Percentiles rank a stretch among this genome's conserved stretches.
Conservation (phyloP, 371 early-diverging fungal species). For the Mucor velutinosus region DNA sequence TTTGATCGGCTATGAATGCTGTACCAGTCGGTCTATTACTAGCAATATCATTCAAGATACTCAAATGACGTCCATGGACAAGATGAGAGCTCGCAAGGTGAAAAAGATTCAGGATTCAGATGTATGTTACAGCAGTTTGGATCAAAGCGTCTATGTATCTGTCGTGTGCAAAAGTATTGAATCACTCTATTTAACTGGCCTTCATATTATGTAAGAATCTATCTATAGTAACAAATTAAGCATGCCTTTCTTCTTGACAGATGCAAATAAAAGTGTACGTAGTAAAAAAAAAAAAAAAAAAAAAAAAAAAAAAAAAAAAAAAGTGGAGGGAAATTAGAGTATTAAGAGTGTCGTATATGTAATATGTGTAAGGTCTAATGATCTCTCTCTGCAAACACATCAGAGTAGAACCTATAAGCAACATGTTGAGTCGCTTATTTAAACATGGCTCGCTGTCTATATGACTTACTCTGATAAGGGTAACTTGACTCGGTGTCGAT, state of each 20-base stretch:
- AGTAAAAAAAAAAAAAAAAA: no score
- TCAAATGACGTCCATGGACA: background rate
- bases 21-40: background rate
- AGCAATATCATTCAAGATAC: background rate
- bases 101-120: background rate
- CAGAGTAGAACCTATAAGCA: conserved; percentile 17
- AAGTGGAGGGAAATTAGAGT: background rate
- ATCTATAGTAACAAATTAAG: background rate
- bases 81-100: background rate
- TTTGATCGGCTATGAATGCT: background rate
- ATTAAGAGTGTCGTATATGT: background rate
- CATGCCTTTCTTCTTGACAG: background rate
- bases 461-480: conserved; percentile 49
- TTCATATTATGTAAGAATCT: background rate
- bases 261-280: background rate
- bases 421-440: no score
- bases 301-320: no score
- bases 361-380: background rate
- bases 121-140: background rate
- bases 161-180: background rate
- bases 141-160: background rate
- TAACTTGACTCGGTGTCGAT: conserved; percentile 48
- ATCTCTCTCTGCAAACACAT: conserved; percentile 19
- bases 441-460: no score
- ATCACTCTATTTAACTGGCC: background rate